Base-by-base conservation (phyloP, 2,329 filamentous ascomycete genomes). In the Alternaria triticimaculans region DNA sequence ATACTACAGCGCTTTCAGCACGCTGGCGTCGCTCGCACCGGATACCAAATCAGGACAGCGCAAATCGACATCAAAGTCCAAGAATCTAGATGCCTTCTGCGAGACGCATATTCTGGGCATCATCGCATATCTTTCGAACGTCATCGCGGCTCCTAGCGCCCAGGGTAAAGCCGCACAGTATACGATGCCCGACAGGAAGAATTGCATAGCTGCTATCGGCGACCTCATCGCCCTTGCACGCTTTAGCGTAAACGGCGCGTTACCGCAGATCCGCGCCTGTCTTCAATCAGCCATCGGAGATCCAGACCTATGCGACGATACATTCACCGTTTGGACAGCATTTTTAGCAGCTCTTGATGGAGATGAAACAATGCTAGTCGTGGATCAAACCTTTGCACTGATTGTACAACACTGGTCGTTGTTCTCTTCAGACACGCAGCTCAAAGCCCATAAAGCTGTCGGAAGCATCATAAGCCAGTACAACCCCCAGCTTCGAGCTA, bases 181-280 rank as follows among this genome's bases (percentile, higher is more conserved):
- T 60, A 87, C 80, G 67, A 84, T 81, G 72, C 86, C 76, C 73
- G 94, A 97, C 76, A 93, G 94, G 72, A 88, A 88, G 60, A 87
- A 91, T 62, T 94, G 90, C 71, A 88, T 99, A 9, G 88, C 88
- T 67, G 94, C 93, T 6, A 91, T 99, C 76, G 92, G 93, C 70
- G 93, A 97, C 76, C 92, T 99, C 87, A 91, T 97, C 54, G 88
- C 85, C 58, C 84, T 96, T 53, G 92, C 92, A 48, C 90, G 89
- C 72, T 85, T 85, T 3, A 89, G 92, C 73, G 88, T 94, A 30
- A 90, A 89, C 64, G 89, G 91, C 71, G 96, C 93, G 54, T 85
- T 97, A 44, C 95, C 96, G 21, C 95, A 97, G 89, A 95, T 98
- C 60, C 93, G 93, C 69, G 94, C 95, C n/a, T 97, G 93, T 76